Base-by-base conservation (phyloP, 352 stramenopile genomes). In the Globisporangium orthogonon region DNA sequence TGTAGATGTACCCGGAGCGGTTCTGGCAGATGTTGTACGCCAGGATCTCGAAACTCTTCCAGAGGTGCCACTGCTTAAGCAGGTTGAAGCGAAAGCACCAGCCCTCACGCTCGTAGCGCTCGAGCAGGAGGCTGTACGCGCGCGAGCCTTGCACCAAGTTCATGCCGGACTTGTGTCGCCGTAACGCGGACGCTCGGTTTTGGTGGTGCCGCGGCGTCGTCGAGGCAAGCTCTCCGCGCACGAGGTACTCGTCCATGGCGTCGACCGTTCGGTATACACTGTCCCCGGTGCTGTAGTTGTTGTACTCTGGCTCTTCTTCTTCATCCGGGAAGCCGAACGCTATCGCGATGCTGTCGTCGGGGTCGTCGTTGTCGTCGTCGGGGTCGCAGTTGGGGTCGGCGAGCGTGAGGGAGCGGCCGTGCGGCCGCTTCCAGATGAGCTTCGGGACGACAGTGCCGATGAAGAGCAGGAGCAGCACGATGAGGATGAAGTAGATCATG, bases 21-120 rank as follows among this genome's bases (percentile, higher is more conserved):
- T 95, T 73, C 63, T 95, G 81, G 57, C 85, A 95, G 58, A 95
- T 89, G 53, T 95, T 95, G 73, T 91, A 93, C 52, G 85, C 85
- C 9, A 95, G 65, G 52, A 95, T 78, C 65, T 95, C 85, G 44
- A 95, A 91, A 52, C 81, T 91, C 57, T 92, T 95, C 80, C 82
- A 95, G 6, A 93, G 64, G 28, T 89, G 71, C 78, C 83, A 95
- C 53, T 95, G 85, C 67, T 90, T 91, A 45, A 74, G 67, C 17
- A 91, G 33, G 45, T 93, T 90, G 68, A 92, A 86, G 44, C 63
- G 76, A 57, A 92, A 93, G 31, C 75, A 65, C 76, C 80, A 91
- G 7, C 85, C 81, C 78, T 95, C 83, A 33, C 74, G 81, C 52
- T 91, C 65, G 45, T 93, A 93, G 10, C 83, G 67, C 45, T 93